These are phyloP conservation scores for Zygoascus tannicola DNA, from an alignment of 805 yeast species.

Conservation along the genomic window DNA sequence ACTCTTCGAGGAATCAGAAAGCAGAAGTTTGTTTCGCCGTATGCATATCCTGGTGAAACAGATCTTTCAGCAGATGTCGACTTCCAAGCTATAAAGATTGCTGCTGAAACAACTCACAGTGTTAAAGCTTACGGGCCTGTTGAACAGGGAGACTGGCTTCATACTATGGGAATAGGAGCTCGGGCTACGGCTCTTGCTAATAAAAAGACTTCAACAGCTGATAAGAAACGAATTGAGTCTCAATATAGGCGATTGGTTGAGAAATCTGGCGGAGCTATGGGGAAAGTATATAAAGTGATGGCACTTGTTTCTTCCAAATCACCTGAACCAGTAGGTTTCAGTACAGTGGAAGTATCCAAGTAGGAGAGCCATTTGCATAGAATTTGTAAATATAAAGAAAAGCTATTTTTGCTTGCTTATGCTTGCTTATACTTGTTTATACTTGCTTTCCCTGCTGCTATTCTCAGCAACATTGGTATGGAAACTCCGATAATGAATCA, in stretches of 20 bases:
- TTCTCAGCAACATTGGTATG: no score
- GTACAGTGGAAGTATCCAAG: slow-evolving; percentile 23
- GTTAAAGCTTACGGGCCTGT: slow-evolving; percentile 45
- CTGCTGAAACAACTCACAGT: slow-evolving; percentile 23
- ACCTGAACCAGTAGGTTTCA: slow-evolving; percentile 47
- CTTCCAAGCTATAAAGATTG: slow-evolving; percentile 46
- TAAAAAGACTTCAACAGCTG: slow-evolving; percentile 33
- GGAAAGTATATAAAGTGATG: slow-evolving; percentile 63
- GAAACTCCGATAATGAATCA: not conserved
- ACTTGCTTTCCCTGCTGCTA: not conserved
- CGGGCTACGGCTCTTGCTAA: slow-evolving; percentile 44
- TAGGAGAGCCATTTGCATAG: not conserved
- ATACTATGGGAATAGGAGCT: slow-evolving; percentile 63
- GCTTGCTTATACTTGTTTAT: not conserved
- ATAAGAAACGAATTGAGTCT: slow-evolving; percentile 42
- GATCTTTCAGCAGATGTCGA: slow-evolving; percentile 82
- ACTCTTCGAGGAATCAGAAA: slow-evolving; percentile 63
- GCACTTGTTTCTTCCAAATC: slow-evolving; percentile 44
- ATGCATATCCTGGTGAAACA: slow-evolving; percentile 65
- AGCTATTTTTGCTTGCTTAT: no score
- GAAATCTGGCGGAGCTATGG: slow-evolving; percentile 58
- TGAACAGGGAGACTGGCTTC: slow-evolving; percentile 74
- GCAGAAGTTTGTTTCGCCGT: slow-evolving; percentile 69
- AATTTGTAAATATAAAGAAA: no score
- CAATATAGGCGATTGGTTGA: slow-evolving; percentile 58